Evolutionary conservation across 2,329 filamentous ascomycete genomes (phyloP).

Genomic region (Pseudocercospora vitis): DNA sequence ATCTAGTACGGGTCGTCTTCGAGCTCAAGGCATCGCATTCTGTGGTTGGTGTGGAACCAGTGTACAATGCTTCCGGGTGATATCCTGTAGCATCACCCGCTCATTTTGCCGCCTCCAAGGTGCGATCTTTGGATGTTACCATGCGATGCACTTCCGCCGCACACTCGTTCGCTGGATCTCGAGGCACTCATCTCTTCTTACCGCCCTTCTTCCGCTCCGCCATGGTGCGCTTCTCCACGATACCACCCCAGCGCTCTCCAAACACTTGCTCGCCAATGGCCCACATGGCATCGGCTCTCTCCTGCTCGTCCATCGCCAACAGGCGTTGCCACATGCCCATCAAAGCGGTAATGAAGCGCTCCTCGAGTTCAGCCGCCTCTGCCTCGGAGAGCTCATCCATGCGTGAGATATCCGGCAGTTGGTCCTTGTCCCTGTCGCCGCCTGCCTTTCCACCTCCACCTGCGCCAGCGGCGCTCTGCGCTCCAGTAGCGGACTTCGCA

Average conservation of each 20-base stretch:
- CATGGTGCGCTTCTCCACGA: too few species aligned
- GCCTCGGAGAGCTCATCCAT: background rate
- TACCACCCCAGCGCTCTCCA: background rate
- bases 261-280: background rate
- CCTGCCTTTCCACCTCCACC: background rate
- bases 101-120: too few species aligned
- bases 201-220: too few species aligned
- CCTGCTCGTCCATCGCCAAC: background rate
- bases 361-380: background rate
- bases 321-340: background rate
- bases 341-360: background rate
- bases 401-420: background rate
- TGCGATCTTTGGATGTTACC: too few species aligned
- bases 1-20: too few species aligned
- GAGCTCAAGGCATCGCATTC: too few species aligned
- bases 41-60: too few species aligned
- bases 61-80: too few species aligned
- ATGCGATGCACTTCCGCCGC: too few species aligned
- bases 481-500: background rate
- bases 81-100: too few species aligned
- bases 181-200: too few species aligned
- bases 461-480: background rate
- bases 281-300: background rate
- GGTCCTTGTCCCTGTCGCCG: background rate
- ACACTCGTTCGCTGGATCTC: too few species aligned